These are phyloP conservation scores for Sphaerosporella brunnea DNA, from an alignment of 495 filamentous ascomycete genomes.

Conservation along the genomic window DNA sequence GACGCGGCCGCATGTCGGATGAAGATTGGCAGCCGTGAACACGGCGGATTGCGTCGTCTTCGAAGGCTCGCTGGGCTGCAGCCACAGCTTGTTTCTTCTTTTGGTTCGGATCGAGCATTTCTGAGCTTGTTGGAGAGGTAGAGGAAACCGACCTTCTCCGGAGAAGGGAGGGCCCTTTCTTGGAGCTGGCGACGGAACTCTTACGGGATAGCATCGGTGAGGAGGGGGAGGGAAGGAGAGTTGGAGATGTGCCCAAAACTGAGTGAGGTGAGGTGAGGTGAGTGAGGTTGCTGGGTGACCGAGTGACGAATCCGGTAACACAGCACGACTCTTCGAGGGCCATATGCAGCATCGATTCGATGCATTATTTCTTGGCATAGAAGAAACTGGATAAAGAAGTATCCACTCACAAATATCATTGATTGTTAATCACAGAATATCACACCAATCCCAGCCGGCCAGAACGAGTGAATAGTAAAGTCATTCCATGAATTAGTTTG, in stretches of 20 bases:
- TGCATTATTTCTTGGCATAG: too few relatives aligned
- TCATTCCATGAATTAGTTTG: too few relatives aligned
- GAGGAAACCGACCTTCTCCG: slow-evolving; percentile 21
- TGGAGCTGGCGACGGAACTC: slow-evolving; percentile 8
- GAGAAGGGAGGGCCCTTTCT: slow-evolving; percentile 12
- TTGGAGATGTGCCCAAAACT: neutral
- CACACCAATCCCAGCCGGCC: too few relatives aligned
- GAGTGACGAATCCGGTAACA: too few relatives aligned
- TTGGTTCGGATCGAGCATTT: slow-evolving; percentile 15
- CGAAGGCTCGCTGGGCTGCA: slow-evolving; percentile 23
- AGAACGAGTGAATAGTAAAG: too few relatives aligned
- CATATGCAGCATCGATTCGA: too few relatives aligned
- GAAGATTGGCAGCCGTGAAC: neutral
- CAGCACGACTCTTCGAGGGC: too few relatives aligned
- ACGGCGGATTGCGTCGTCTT: neutral
- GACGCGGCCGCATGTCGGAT: neutral
- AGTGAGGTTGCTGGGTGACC: neutral
- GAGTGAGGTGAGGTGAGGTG: neutral
- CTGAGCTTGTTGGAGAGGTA: slow-evolving; percentile 17
- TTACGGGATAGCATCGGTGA: slow-evolving; percentile 15
- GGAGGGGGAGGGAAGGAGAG: neutral
- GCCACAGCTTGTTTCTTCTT: slow-evolving; percentile 21
- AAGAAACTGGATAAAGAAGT: too few relatives aligned
- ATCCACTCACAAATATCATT: too few relatives aligned
- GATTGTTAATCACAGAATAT: too few relatives aligned